Evolutionary conservation across 768 basidiomycete species (phyloP), one percentile per base, ranked within the genome.

Genomic region (Udeniomyces megalosporus): DNA sequence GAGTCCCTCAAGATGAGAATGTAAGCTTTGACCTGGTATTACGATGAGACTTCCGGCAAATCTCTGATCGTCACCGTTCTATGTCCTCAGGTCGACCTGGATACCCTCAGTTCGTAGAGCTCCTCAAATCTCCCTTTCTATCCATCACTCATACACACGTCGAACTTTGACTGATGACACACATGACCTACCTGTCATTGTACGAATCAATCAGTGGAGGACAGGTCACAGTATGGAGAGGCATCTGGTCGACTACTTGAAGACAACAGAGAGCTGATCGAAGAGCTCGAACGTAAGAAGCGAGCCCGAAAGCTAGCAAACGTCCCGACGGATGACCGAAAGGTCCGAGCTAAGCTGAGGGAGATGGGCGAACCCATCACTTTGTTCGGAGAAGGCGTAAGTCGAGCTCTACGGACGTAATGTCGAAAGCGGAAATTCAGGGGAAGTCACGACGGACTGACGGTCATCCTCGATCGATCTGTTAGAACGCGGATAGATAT

Each of bases 201-300:
- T 46, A 12, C 7, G 38, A 12, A 24, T n/a, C n/a, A n/a, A n/a
- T n/a, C 49, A 63, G 62, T 63, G 62, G 62, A 63, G 56, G 62
- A 63, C 12, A 17, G 2, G 4, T 51, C 62, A 12, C 42, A 42
- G 42, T 61, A 61, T 17, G 57, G 56, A 2, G n/a, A 34, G 14
- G 62, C 56, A 4, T 73, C 75, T 44, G 75, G 76, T 64, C 66
- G 75, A 20, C 74, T 75, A 32, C 65, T 74, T 44, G 70, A 68
- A 31, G 75, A 76, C 65, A 75, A 90, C 76, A 83, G 85, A 70
- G 84, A 85, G 67, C 82, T 97, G 58, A 78, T 97, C 51, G 87
- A 89, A 71, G 91, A 95, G 74, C 82, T 99, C n/a, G 95, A 99
- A 71, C 81, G 92, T 67, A 95, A 93, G 80, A 95, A 95, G 78